A percentile compares a stretch with the other conserved stretches of the same genome.
phyloP scores from a whole-genome alignment of 1,139 yeast genomes.

The Blastobotrys raffinosifermentans region DNA sequence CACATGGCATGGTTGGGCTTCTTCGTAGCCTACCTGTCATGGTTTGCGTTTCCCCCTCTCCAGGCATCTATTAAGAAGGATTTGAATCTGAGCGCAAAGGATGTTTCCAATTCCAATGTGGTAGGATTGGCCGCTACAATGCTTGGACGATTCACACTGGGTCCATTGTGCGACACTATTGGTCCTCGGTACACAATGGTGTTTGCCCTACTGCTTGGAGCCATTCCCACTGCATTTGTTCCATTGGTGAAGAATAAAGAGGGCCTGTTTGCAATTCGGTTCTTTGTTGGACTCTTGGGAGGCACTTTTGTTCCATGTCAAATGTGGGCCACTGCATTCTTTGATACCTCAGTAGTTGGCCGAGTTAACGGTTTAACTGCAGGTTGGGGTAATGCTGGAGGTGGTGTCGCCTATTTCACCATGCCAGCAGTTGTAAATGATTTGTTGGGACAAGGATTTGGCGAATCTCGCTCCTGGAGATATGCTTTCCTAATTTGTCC shows the following conservation, averaged over 20 bases:
- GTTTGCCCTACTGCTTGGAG: conserved; percentile 26
- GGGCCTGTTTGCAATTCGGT: conserved; percentile 12
- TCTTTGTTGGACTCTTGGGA: conserved; percentile 33
- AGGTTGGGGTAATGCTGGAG: conserved; percentile 38
- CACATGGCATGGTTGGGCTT: conserved; percentile 33
- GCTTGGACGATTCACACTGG: conserved; percentile 29
- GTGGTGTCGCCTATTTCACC: conserved; percentile 35
- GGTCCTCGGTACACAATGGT: conserved; percentile 33
- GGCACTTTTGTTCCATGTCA: conserved; percentile 35
- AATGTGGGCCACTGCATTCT: conserved; percentile 31
- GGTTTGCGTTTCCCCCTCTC: conserved; percentile 37
- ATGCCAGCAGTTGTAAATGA: conserved; percentile 32
- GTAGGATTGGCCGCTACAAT: conserved; percentile 32
- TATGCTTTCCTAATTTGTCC: conserved; percentile 32
- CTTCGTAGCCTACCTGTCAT: conserved; percentile 33
- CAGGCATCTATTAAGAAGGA: conserved; percentile 26
- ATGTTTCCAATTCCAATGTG: conserved; percentile 32
- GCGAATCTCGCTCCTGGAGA: conserved; percentile 28
- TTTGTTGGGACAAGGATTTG: conserved; percentile 23
- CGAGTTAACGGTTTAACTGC: conserved; percentile 33
- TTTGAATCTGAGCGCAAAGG: conserved; percentile 24
- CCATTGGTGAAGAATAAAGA: conserved; percentile 26
- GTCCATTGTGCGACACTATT: conserved; percentile 31
- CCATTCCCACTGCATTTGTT: conserved; percentile 33
- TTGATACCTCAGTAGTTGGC: conserved; percentile 33